These are phyloP conservation scores for Sarocladiaceae sp. DNA, from an alignment of 2,329 filamentous ascomycete species.

Conservation along the genomic window DNA sequence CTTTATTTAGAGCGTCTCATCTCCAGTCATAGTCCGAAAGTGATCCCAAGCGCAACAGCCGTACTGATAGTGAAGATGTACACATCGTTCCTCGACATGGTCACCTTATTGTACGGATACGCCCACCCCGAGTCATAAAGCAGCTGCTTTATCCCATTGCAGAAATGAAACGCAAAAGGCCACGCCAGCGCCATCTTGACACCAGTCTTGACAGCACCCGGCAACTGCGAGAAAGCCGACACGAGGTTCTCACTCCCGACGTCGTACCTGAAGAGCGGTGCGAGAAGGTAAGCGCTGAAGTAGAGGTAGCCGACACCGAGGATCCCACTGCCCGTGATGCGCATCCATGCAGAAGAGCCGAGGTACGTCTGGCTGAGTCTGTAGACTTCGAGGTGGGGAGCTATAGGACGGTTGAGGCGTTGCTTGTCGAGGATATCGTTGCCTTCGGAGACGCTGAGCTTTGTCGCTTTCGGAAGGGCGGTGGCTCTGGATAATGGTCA, in stretches of 20 bases:
- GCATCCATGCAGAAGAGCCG: conserved; percentile 58
- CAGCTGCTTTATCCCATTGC: conserved; percentile 42
- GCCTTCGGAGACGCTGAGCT: background rate
- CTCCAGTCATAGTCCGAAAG: background rate
- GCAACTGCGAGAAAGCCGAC: conserved; percentile 47
- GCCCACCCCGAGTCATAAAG: conserved; percentile 19
- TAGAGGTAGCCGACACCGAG: conserved; percentile 67
- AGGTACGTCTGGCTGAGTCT: conserved; percentile 72
- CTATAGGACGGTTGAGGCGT: conserved; percentile 66
- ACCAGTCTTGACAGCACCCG: conserved; percentile 45
- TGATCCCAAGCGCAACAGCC: background rate
- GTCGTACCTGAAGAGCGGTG: conserved; percentile 58
- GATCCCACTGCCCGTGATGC: conserved; percentile 64
- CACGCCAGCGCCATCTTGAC: conserved; percentile 41
- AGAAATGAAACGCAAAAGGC: conserved; percentile 41
- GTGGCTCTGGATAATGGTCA: too few relatives aligned
- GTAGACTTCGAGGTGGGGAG: conserved; percentile 76
- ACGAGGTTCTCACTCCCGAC: conserved; percentile 46
- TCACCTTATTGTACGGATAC: conserved; percentile 7
- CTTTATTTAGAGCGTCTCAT: background rate
- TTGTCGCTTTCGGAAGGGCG: background rate
- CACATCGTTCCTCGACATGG: conserved; percentile 8
- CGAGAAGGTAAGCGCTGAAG: conserved; percentile 65
- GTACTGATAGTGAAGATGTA: background rate
- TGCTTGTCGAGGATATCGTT: conserved; percentile 47